Evolutionary conservation across 23 red algal genomes (phyloP), one percentile per base, ranked within the genome.

Genomic region (Cyanidiococcus yangmingshanensis): DNA sequence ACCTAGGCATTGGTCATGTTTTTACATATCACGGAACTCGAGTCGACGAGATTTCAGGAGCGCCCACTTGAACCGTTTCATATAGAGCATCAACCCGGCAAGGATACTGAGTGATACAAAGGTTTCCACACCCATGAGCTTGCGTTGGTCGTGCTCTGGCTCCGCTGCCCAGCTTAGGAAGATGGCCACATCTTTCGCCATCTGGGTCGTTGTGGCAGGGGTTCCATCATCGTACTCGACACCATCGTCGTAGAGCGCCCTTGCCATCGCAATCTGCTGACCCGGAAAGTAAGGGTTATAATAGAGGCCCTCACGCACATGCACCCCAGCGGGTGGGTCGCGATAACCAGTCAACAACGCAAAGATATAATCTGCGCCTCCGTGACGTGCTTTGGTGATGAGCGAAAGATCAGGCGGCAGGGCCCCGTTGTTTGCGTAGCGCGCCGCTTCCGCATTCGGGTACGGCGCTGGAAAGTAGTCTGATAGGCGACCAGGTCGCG

Each of bases 201-300:
- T 91, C 80, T 98, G 94, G 35, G 83, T 90, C 75, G 88, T 89
- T 0, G 94, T 98, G 31, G 94, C 94, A 2, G 86, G 85, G n/a
- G 94, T 98, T 2, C 84, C 85, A 63, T 98, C 94, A n/a, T 98
- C 94, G 76, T 89, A 98, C 78, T 98, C 94, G 7, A 98, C 88
- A 39, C 85, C 88, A 24, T 79, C 87, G 79, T 98, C 94, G 59
- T 98, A 91, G 26, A 98, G 63, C 67, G 88, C 84, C 36, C 85
- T 80, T 2, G 88, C 88, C 94, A 98, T 98, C 0, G 88, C 94
- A 83, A 98, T 98, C 82, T 89, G 86, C 40, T 84, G 83, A 21
- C 94, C 94, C 0, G 88, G 54, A 59, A 98, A 98, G 76, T 98
- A 98, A 25, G 88, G 94, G 71, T 98, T 98, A 38, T 91, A 98